Percentiles rank a stretch among this genome's conserved stretches.
phyloP scores from a whole-genome alignment of 2,329 filamentous ascomycete species.

The Stagonosporopsis cucurbitacearum region DNA sequence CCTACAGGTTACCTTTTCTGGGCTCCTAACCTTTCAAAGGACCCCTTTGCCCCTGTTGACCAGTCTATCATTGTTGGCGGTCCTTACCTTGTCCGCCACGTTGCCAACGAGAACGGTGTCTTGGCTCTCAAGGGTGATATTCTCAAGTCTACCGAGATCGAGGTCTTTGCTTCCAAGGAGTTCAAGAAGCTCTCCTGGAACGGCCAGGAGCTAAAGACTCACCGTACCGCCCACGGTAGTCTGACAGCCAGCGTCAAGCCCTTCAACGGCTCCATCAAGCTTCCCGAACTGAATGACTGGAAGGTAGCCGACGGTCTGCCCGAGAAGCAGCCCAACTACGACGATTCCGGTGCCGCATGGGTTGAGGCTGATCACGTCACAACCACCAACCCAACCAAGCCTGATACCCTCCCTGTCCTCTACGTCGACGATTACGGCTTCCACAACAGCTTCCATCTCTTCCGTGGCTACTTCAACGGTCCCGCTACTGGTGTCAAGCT shows the following conservation, averaged over 20 bases:
- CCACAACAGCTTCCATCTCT: slow-evolving; percentile 52
- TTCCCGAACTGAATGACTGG: slow-evolving; percentile 56
- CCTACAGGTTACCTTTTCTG: slow-evolving; percentile 48
- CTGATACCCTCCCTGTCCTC: slow-evolving; percentile 49
- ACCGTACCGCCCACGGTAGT: slow-evolving; percentile 46
- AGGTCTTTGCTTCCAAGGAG: slow-evolving; percentile 45
- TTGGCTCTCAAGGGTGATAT: slow-evolving; percentile 48
- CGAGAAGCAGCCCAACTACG: slow-evolving; percentile 54
- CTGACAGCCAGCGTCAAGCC: slow-evolving; percentile 41
- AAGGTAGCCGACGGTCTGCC: slow-evolving; percentile 58
- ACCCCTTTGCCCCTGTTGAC: slow-evolving; percentile 49
- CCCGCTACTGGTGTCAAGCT: slow-evolving; percentile 55
- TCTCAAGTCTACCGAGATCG: slow-evolving; percentile 43
- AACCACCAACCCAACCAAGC: slow-evolving; percentile 49
- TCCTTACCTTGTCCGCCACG: slow-evolving; percentile 50
- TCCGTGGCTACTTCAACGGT: slow-evolving; percentile 51
- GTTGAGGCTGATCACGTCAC: slow-evolving; percentile 45
- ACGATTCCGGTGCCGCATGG: slow-evolving; percentile 55
- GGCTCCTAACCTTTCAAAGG: slow-evolving; percentile 48
- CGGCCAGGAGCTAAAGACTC: slow-evolving; percentile 39
- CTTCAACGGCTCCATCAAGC: slow-evolving; percentile 32
- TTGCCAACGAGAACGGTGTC: slow-evolving; percentile 26
- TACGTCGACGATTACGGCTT: slow-evolving; percentile 53
- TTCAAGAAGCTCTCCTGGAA: slow-evolving; percentile 49
- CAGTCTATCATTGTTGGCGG: slow-evolving; percentile 51